Evolutionary conservation across 345 rosid genomes (phyloP).

Genomic region (Eutrema yunnanense): DNA sequence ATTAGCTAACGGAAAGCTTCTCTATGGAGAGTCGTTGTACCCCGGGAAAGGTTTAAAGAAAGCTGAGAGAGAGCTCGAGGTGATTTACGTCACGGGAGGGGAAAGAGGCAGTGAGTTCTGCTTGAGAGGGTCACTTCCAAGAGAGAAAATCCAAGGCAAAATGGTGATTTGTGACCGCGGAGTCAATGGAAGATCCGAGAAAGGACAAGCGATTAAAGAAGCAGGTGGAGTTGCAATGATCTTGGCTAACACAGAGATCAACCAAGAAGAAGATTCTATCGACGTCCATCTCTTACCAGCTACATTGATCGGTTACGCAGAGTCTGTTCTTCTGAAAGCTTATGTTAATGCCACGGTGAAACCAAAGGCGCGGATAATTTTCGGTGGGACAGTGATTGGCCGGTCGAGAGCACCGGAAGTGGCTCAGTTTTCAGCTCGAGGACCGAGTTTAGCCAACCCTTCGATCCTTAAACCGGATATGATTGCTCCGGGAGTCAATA

Average conservation of each 20-base stretch:
- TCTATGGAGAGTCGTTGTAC: conserved; percentile 78
- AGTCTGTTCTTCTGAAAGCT: conserved; percentile 52
- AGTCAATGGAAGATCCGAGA: conserved; percentile 79
- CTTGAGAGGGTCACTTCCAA: conserved; percentile 70
- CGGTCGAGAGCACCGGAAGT: conserved; percentile 70
- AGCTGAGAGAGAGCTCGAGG: conserved; percentile 46
- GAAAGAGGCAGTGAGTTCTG: conserved; percentile 70
- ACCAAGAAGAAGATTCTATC: conserved; percentile 73
- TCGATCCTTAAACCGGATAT: conserved; percentile 82
- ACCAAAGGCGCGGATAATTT: conserved; percentile 60
- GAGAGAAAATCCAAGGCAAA: conserved; percentile 53
- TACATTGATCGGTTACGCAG: conserved; percentile 51
- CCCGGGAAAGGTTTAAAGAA: conserved; percentile 46
- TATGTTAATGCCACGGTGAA: conserved; percentile 60
- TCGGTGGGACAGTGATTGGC: conserved; percentile 65
- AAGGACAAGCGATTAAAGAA: conserved; percentile 76
- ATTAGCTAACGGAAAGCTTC: conserved; percentile 45
- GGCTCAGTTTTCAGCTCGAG: conserved; percentile 90
- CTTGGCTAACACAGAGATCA: conserved; percentile 66
- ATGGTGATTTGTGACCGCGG: conserved; percentile 91
- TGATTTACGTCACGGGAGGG: conserved; percentile 56
- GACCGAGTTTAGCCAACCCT: conserved; percentile 70
- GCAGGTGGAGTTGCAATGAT: conserved; percentile 96
- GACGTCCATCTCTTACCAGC: conserved; percentile 91
- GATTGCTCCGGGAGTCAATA: conserved; percentile 91